Base-by-base conservation (phyloP, 345 rosid species). In the Carallia brachiata region DNA sequence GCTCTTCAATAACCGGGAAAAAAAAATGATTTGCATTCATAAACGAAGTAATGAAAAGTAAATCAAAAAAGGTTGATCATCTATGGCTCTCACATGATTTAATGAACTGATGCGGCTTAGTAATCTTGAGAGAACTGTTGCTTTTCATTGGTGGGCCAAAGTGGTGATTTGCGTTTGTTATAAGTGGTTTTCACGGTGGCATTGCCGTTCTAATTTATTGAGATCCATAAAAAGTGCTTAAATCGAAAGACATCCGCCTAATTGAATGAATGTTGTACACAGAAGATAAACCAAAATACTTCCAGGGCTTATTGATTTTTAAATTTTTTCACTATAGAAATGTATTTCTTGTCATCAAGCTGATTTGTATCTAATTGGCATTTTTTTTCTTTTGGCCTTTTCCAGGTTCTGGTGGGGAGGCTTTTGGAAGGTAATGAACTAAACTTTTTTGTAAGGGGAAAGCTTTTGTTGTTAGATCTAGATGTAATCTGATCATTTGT, bases 351-450 rank as follows among this genome's bases (percentile, higher is more conserved):
- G 60, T 56, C 60, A 56, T 23, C 60, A 56, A 56, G 28, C 6
- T 50, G 47, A 6, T 7, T 28, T 62, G 61, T 61, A 65, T 70
- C 74, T 78, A 13, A 81, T 56, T 68, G 23, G 65, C 1, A 4
- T 56, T 23, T 23, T 73, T 69, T 67, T 27, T 31, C 32, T 50
- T 57, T 31, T 63, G 62, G 44, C 37, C 63, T 74, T 80, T 73
- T 82, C 67, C 80, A 95, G 99, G 93, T 95, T 95, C 81, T 92
- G 93, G 97, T 89, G 83, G 87, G 99, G 97, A 80, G 99, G 99
- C 76, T 90, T 92, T 63, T 95, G 97, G 97, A 95, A 95, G 99
- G 99, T 92, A 88, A 58, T 53, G 55, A 40, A 39, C 75, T 80
- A 16, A 44, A 44, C 23, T 2, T 44, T 44, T 44, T 44, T 12